Conservation (phyloP, 768 basidiomycete species). For the Leccinellum albellum region DNA sequence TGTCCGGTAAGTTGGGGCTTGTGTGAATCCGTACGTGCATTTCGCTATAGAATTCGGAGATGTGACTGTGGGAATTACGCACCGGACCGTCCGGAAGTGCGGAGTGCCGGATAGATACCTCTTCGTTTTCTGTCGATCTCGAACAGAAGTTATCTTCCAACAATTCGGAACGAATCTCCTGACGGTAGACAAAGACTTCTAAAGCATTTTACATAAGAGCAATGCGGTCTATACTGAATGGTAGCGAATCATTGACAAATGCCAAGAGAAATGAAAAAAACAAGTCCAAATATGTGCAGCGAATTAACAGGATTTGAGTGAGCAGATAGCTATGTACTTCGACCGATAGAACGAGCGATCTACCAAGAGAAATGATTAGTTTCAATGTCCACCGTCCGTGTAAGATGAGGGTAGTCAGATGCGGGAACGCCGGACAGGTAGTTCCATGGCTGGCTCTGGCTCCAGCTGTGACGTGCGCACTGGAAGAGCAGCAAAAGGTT, state of each 20-base stretch:
- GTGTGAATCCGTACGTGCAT: background rate
- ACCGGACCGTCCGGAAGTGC: background rate
- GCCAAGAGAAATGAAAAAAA: background rate
- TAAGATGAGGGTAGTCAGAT: background rate
- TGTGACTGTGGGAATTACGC: constrained; percentile 1
- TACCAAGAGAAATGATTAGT: background rate
- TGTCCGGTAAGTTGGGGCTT: background rate
- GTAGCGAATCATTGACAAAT: background rate
- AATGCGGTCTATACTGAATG: background rate
- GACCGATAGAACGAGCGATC: background rate
- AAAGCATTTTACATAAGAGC: background rate
- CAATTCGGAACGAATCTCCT: background rate
- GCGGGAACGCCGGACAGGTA: constrained; percentile 14
- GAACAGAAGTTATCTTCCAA: background rate
- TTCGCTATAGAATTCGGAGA: background rate
- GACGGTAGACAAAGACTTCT: no score
- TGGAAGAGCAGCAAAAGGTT: constrained; percentile 19
- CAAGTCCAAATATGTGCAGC: background rate
- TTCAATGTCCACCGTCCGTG: no score
- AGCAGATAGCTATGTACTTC: background rate
- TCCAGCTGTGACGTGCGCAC: constrained; percentile 32
- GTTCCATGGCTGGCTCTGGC: constrained; percentile 32
- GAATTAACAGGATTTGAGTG: background rate
- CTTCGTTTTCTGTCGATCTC: background rate
- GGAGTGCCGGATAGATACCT: no score